Base-by-base conservation (phyloP, 345 rosid genomes). In the Hypericum perforatum region DNA sequence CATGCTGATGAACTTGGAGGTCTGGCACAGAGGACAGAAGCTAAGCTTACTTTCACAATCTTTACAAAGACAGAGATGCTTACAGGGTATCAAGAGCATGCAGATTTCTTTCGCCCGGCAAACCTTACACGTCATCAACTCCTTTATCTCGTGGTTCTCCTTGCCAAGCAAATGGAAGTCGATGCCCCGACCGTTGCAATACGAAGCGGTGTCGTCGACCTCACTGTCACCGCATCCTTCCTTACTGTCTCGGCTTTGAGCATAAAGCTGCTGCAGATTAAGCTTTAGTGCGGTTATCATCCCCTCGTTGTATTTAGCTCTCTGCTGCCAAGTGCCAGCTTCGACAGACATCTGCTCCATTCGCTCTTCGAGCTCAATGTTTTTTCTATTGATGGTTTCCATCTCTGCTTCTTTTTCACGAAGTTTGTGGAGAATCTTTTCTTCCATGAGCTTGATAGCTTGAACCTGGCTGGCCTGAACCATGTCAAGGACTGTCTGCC, bases 171-270 rank as follows among this genome's bases (percentile, higher is more conserved):
- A 57, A 40, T 75, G 85, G 57, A 75, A 60, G 60, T 79, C 79
- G n/a, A 65, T 68, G 41, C 65, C 72, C 47, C 63, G 66, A 0
- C 78, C 89, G 37, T 81, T 75, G 73, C 78, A 85, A 71, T 94
- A 89, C 7, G 94, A 84, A 58, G 95, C 95, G 9, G 95, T 80
- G 57, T 84, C 94, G 51, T 86, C 86, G 43, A 86, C 85, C 79
- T 84, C 94, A 39, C 97, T 89, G 58, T 86, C 95, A 51, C 97
- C 97, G 16, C 94, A 83, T 41, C 90, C 97, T 70, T 89, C 95
- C 53, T 77, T 80, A 52, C 78, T 78, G 8, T 82, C 87, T 70
- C 77, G 75, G 32, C 82, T 79, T 59, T 78, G 76, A 58, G 79
- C 79, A 51, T 80, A 71, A 49, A 73, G 81, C 49, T 81, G 84